phyloP scores from a whole-genome alignment of 345 rosid genomes.

The Iberis pinnata region DNA sequence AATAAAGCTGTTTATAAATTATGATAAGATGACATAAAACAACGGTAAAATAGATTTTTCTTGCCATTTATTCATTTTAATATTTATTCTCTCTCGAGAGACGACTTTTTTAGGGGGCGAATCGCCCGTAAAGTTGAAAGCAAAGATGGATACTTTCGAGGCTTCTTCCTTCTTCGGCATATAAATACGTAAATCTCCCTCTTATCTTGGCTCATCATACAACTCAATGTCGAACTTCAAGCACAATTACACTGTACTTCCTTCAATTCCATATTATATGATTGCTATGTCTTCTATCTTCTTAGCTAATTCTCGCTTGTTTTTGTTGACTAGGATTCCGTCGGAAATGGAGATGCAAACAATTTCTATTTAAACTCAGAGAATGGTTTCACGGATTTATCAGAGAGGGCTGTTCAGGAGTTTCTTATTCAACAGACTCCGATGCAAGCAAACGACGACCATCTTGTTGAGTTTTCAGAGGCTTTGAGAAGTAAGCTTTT shows the following conservation, averaged over 20 bases:
- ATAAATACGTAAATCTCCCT: no score
- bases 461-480: constrained; percentile 90
- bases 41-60: no score
- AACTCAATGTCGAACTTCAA: constrained; percentile 48
- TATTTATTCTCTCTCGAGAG: no score
- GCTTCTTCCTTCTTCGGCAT: constrained; percentile 22
- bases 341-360: constrained; percentile 48
- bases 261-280: no score
- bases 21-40: no score
- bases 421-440: constrained; percentile 68
- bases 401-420: constrained; percentile 89
- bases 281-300: no score
- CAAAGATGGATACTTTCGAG: no score
- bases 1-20: no score
- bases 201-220: constrained; percentile 12
- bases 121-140: no score
- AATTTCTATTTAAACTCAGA: constrained; percentile 36
- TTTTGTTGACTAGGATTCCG: constrained; percentile 34
- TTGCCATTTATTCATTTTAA: no score
- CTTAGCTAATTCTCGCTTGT: no score
- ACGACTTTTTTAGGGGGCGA: no score
- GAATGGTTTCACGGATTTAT: constrained; percentile 51
- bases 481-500: constrained; percentile 68
- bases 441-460: constrained; percentile 66
- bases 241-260: constrained; percentile 44